Evolutionary conservation across 1,139 yeast species (phyloP).

Genomic region (Hansenula sp.): DNA sequence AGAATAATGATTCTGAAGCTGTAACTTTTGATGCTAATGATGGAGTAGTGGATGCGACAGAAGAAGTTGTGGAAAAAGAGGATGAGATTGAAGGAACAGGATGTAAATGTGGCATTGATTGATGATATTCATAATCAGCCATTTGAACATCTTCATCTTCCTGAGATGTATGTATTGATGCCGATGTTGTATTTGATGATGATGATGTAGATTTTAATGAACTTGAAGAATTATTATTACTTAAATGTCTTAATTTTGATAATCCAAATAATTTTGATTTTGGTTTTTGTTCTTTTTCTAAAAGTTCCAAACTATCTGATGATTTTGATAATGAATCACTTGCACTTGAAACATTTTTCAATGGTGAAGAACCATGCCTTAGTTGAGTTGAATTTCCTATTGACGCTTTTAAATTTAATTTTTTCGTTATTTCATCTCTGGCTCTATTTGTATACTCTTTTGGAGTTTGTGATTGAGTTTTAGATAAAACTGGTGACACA

Average conservation of each 20-base stretch:
- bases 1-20: conserved; percentile 3
- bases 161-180: background rate
- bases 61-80: conserved; percentile 6
- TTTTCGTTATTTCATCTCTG: conserved; percentile 32
- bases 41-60: conserved; percentile 5
- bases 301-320: conserved; percentile 16
- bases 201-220: conserved; percentile 2
- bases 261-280: conserved; percentile 13
- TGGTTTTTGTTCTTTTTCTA: conserved; percentile 5
- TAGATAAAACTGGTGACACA: conserved; percentile 17
- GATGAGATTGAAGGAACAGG: conserved; percentile 20
- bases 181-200: conserved; percentile 6
- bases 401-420: conserved; percentile 20
- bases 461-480: conserved; percentile 26
- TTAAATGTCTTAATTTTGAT: background rate
- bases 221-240: background rate
- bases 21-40: conserved; percentile 5
- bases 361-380: conserved; percentile 22
- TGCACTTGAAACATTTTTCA: conserved; percentile 19
- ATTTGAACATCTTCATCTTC: conserved; percentile 11
- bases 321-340: conserved; percentile 20
- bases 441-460: conserved; percentile 35
- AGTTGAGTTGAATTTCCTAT: conserved; percentile 10
- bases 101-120: conserved; percentile 16
- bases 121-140: conserved; percentile 9